Evolutionary conservation across 805 yeast species (phyloP), one percentile per base, ranked within the genome.

Genomic region (Hagleromyces aurorensis): DNA sequence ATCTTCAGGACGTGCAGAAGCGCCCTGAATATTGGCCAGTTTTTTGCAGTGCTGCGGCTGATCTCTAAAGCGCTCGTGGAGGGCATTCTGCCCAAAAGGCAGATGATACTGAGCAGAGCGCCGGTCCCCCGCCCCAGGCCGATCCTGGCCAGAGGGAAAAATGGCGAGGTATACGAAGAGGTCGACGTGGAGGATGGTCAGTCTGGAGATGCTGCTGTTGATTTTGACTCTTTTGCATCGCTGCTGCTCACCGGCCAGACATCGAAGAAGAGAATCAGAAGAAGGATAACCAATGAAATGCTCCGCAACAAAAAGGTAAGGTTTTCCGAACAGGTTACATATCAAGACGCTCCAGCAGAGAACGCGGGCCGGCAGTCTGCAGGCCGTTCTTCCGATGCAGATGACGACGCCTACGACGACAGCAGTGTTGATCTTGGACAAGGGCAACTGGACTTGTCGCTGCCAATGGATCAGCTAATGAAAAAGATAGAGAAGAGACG

Each of bases 201-300:
- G 29, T 44, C 42, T 7, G 37, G 40, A 11, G 46, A 43, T n/a
- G 33, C 31, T 16, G 25, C 19, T 7, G 66, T 84, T 14, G 95
- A 87, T 50, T 62, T 87, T 42, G 95, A 87, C 53, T 73, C 85
- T 17, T 87, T 87, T 55, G 82, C 94, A 11, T 78, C 80, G 40
- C 75, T 87, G 46, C 65, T 85, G 45, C 59, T 87, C 43, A 84
- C 95, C 0, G 96, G 96, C 2, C 73, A 78, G 41, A 60, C 82
- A 21, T 84, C 84, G 14, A 62, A 54, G 65, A 70, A 31, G 32
- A 55, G 41, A 50, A 52, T 46, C 40, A 55, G 52, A 41, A 52
- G 48, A 45, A 50, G 33, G 27, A 46, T 51, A 41, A 28, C 49
- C 37, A 35, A 55, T 40, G 27, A 59, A 52, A 46, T 36, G 4